phyloP scores from a whole-genome alignment of 23 red algal species.

The Gracilaria domingensis region DNA sequence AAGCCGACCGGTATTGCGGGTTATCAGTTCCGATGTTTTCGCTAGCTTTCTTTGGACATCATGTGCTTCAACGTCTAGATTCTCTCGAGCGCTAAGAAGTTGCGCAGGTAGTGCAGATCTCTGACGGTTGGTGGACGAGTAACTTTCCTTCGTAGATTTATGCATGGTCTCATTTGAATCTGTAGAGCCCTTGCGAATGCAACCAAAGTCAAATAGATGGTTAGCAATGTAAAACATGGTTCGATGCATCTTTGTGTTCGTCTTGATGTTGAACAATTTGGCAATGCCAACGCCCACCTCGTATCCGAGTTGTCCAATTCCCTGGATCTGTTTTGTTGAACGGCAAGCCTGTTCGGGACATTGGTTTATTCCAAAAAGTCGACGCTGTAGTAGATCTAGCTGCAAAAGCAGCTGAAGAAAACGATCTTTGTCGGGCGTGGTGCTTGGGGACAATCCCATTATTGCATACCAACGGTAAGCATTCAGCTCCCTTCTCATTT shows the following conservation, averaged over 20 bases:
- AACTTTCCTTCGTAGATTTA: constrained; percentile 15
- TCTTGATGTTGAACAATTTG: not conserved
- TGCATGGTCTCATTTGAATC: constrained; percentile 27
- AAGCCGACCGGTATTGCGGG: too few species aligned
- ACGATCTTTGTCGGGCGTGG: not conserved
- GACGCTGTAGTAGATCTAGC: constrained; percentile 16
- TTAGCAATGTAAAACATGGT: not conserved
- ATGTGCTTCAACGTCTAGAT: too few species aligned
- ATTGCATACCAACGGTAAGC: constrained; percentile 9
- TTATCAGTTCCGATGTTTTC: too few species aligned
- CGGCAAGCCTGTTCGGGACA: not conserved
- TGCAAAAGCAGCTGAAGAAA: not conserved
- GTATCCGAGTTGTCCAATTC: too few species aligned
- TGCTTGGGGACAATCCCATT: not conserved
- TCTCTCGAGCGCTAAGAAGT: not conserved
- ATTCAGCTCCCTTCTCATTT: not conserved
- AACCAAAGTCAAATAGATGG: constrained; percentile 3
- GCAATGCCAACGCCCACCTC: not conserved
- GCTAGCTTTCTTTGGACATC: too few species aligned
- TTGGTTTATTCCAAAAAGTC: not conserved
- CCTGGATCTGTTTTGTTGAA: not conserved
- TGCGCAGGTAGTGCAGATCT: not conserved
- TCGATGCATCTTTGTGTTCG: constrained; percentile 13
- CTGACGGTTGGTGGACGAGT: not conserved
- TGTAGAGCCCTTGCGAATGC: constrained; percentile 1